Evolutionary conservation across 129 eudicot genomes (phyloP).

Genomic region (Artemisia tridentata): DNA sequence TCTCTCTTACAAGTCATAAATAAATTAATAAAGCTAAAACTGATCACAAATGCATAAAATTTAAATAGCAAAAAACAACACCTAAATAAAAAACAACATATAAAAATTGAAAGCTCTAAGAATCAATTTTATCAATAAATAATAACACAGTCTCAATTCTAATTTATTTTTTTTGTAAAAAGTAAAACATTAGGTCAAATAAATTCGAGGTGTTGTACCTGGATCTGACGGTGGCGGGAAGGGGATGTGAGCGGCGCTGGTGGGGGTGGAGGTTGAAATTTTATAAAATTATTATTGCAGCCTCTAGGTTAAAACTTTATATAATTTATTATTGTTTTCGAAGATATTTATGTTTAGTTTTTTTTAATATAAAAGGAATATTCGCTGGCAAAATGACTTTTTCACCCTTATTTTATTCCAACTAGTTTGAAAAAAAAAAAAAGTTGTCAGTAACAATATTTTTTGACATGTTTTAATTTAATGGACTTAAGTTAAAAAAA

Average conservation of each 20-base stretch:
- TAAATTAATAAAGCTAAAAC: neutral
- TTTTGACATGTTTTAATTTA: too few relatives aligned
- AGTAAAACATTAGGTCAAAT: too few relatives aligned
- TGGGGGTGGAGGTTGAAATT: too few relatives aligned
- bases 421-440: neutral
- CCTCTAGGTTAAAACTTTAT: neutral
- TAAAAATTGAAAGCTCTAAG: neutral
- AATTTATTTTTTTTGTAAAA: neutral
- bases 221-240: too few relatives aligned
- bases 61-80: neutral
- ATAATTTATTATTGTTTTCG: neutral
- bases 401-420: constrained; percentile 8
- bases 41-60: neutral
- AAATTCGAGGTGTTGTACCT: too few relatives aligned
- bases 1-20: neutral
- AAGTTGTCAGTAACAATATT: too few relatives aligned
- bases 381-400: constrained; percentile 17
- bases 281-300: neutral
- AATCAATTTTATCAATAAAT: neutral
- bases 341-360: neutral
- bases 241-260: too few relatives aligned
- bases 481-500: too few relatives aligned
- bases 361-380: neutral
- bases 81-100: neutral
- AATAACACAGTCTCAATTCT: neutral